phyloP scores from a whole-genome alignment of 345 rosid species.

The Lumnitzera littorea region DNA sequence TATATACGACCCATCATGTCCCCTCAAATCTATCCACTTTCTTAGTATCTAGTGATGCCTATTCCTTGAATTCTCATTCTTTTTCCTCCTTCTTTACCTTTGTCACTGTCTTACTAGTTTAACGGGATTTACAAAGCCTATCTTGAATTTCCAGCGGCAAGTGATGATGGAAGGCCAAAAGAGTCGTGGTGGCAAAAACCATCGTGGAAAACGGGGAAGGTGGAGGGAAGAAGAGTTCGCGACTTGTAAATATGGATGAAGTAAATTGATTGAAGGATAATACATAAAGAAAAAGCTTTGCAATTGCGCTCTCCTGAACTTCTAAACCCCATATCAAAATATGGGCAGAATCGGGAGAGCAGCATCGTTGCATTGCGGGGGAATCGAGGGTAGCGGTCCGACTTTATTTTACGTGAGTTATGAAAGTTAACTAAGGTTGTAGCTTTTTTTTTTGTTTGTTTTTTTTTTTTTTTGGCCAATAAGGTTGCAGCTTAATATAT shows the following conservation, averaged over 20 bases:
- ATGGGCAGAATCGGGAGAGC: constrained; percentile 59
- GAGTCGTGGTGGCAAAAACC: background rate
- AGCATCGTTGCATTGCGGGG: constrained; percentile 77
- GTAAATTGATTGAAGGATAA: background rate
- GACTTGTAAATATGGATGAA: constrained; percentile 27
- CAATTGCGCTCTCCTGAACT: constrained; percentile 71
- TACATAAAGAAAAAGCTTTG: constrained; percentile 30
- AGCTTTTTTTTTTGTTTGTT: background rate
- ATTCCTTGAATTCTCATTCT: no score
- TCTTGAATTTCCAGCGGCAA: constrained; percentile 7
- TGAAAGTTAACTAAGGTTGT: constrained; percentile 24
- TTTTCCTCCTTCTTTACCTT: background rate
- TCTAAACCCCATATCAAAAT: constrained; percentile 21
- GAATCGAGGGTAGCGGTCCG: constrained; percentile 96
- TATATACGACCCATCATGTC: constrained; percentile 49
- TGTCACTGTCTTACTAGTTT: background rate
- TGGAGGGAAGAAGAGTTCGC: constrained; percentile 9
- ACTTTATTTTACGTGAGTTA: constrained; percentile 21
- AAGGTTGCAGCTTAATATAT: constrained; percentile 5
- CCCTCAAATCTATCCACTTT: constrained; percentile 12
- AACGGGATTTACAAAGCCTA: background rate
- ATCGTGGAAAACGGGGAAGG: background rate
- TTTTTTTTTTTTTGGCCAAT: background rate
- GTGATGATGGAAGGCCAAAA: constrained; percentile 5
- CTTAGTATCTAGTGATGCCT: background rate